These are phyloP conservation scores for Sapria himalayana DNA, from an alignment of 345 rosid species.

Conservation along the genomic window DNA sequence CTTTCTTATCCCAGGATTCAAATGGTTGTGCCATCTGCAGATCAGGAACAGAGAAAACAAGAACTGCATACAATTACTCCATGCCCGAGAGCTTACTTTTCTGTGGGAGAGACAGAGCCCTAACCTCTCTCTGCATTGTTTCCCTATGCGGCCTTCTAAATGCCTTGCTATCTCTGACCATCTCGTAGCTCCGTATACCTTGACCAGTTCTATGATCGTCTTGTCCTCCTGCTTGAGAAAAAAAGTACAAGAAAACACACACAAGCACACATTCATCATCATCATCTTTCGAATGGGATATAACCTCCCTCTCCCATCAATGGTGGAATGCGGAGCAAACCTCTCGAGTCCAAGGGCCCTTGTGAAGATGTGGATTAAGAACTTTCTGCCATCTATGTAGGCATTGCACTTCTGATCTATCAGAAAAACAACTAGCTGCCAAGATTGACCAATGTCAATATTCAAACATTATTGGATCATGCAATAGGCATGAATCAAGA, in stretches of 20 bases:
- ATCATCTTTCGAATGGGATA: no score
- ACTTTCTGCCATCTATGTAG: conserved; percentile 99
- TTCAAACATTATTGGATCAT: no score
- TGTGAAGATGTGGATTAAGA: conserved; percentile 82
- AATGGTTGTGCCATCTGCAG: conserved; percentile 97
- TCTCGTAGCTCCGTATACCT: conserved; percentile 62
- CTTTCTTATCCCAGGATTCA: conserved; percentile 84
- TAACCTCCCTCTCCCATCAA: no score
- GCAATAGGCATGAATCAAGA: no score
- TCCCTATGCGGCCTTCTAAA: conserved; percentile 91
- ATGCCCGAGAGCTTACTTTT: no score
- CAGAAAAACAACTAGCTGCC: conserved; percentile 71
- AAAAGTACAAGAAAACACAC: conserved; percentile 6
- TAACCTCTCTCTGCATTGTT: conserved; percentile 96
- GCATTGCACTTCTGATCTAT: conserved; percentile 94
- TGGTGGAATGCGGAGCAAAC: conserved; percentile 13
- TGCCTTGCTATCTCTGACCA: conserved; percentile 88
- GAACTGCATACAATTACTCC: not conserved
- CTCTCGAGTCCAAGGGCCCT: conserved; percentile 98
- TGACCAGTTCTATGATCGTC: conserved; percentile 55
- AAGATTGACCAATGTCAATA: no score
- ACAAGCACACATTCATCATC: no score
- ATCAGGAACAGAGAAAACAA: not conserved
- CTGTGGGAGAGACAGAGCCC: no score
- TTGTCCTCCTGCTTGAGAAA: conserved; percentile 60